These are phyloP conservation scores for Mycena floridula DNA, from an alignment of 768 basidiomycete species.

Conservation along the genomic window DNA sequence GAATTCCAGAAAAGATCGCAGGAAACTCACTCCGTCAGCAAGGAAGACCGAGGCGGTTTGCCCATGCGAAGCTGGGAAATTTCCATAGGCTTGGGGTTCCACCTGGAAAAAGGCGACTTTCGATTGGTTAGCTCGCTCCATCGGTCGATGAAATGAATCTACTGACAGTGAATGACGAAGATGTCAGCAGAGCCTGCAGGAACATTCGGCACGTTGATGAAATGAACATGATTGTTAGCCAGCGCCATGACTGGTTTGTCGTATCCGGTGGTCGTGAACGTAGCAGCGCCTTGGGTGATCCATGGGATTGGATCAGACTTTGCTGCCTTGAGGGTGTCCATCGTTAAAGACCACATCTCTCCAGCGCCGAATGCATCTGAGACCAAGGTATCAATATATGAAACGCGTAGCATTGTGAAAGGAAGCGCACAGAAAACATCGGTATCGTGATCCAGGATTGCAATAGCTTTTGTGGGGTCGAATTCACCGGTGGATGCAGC, in stretches of 20 bases:
- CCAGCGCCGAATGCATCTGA: constrained; percentile 64
- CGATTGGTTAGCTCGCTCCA: not conserved
- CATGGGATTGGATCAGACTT: constrained; percentile 54
- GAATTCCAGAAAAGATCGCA: constrained; percentile 5
- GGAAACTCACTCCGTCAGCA: constrained; percentile 35
- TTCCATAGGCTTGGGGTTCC: constrained; percentile 51
- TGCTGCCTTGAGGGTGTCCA: constrained; percentile 58
- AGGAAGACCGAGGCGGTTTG: constrained; percentile 69
- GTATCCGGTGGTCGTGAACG: constrained; percentile 50
- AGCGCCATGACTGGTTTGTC: constrained; percentile 73
- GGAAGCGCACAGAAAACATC: constrained; percentile 71
- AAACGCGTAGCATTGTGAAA: not conserved
- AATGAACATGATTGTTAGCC: constrained; percentile 84
- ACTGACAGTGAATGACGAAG: constrained; percentile 91
- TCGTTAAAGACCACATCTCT: constrained; percentile 64
- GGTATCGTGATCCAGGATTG: constrained; percentile 91
- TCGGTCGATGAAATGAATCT: constrained; percentile 19
- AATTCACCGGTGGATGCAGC: constrained; percentile 37
- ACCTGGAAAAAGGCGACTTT: constrained; percentile 80
- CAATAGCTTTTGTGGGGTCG: constrained; percentile 56
- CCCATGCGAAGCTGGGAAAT: constrained; percentile 66
- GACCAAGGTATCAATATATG: too few relatives aligned
- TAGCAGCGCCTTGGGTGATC: constrained; percentile 51
- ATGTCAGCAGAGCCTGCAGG: constrained; percentile 68
- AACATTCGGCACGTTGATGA: constrained; percentile 64